Conservation (phyloP, 495 filamentous ascomycete species). For the Beverwykella pulmonaria region DNA sequence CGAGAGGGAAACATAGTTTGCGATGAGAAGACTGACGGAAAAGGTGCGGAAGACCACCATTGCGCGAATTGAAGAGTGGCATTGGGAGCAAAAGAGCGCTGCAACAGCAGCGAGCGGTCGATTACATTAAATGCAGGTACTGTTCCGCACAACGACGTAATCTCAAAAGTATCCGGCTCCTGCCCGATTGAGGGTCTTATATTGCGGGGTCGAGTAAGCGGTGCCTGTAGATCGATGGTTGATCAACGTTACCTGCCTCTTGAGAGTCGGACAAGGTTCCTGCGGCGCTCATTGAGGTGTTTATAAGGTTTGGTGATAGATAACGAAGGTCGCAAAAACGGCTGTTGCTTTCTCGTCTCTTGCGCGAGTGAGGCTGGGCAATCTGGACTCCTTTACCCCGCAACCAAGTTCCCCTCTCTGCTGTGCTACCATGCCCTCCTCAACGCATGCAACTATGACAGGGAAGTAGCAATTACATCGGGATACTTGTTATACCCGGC, state of each 20-base stretch:
- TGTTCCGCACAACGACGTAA: constrained; percentile 4
- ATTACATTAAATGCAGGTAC: not conserved
- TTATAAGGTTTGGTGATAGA: no score
- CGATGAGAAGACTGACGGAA: not conserved
- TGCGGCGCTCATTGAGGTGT: not conserved
- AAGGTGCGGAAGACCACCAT: not conserved
- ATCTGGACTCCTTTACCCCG: not conserved
- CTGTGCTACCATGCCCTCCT: not conserved
- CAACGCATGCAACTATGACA: not conserved
- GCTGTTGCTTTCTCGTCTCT: no score
- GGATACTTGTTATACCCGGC: not conserved
- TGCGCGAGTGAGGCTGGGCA: not conserved
- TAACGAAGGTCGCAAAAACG: no score
- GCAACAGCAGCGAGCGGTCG: not conserved
- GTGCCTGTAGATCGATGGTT: constrained; percentile 8
- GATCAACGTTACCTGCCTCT: constrained; percentile 2
- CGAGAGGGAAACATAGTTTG: not conserved
- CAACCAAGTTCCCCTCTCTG: constrained; percentile 4
- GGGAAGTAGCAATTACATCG: not conserved
- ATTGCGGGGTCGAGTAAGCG: constrained; percentile 26
- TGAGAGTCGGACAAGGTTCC: not conserved
- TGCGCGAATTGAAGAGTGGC: not conserved
- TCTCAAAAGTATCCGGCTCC: constrained; percentile 7
- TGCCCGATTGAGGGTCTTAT: constrained; percentile 20
- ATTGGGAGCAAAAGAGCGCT: not conserved